phyloP scores from a whole-genome alignment of 2,329 filamentous ascomycete species.

The Diaporthe aspalathi region DNA sequence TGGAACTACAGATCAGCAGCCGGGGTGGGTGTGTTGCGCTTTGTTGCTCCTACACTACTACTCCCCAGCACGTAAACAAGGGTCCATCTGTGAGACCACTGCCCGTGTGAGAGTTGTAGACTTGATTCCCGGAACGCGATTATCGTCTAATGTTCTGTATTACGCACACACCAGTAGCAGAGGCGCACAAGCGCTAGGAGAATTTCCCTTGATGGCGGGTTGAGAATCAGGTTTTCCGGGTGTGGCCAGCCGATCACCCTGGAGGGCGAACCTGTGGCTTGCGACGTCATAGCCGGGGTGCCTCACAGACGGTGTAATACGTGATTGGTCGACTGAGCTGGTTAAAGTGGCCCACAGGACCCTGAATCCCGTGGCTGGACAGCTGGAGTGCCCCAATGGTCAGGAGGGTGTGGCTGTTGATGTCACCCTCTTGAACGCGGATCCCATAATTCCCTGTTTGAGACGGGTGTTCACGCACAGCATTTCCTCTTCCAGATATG shows the following conservation, averaged over 20 bases:
- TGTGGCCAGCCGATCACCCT: background rate
- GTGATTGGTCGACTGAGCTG: background rate
- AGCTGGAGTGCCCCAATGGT: constrained; percentile 2
- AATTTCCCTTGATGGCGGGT: background rate
- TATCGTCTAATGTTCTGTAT: background rate
- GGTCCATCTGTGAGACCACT: background rate
- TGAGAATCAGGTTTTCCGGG: constrained; percentile 23
- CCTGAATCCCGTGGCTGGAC: background rate
- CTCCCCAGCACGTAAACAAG: background rate
- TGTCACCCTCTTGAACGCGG: constrained; percentile 11
- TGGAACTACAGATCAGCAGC: constrained; percentile 1
- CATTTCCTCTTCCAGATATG: background rate
- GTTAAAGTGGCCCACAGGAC: background rate
- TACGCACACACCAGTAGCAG: background rate
- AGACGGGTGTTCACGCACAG: constrained; percentile 5
- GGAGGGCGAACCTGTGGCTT: constrained; percentile 16
- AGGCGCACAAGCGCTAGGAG: background rate
- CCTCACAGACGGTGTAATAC: constrained; percentile 16
- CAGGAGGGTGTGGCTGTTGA: constrained; percentile 25
- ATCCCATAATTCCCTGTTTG: constrained; percentile 5
- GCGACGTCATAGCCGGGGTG: constrained; percentile 14
- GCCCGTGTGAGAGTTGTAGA: background rate
- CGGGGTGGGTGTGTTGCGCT: background rate
- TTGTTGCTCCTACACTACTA: background rate
- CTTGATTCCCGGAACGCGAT: background rate